A percentile compares a stretch with the other conserved stretches of the same genome.
Conservation (phyloP, 1,284 basidiomycete species). For the Ceratobasidium sp. region DNA sequence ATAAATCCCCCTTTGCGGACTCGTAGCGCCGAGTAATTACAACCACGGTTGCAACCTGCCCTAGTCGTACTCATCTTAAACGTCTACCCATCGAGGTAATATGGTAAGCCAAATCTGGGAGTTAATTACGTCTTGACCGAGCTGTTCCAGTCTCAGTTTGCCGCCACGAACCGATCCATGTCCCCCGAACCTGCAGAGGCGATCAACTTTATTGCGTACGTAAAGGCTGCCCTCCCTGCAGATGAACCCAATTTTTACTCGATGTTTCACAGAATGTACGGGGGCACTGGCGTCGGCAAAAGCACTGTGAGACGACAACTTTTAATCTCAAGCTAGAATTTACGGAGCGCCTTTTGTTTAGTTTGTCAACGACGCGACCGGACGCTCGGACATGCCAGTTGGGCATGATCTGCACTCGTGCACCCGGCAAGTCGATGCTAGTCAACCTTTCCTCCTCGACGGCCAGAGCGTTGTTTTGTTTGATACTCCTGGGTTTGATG, state of each 20-base stretch:
- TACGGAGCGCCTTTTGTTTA: background rate
- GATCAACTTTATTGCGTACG: conserved; percentile 29
- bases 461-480: conserved; percentile 49
- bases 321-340: background rate
- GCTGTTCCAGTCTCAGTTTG: background rate
- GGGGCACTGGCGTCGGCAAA: conserved; percentile 35
- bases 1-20: background rate
- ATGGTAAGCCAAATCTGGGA: background rate
- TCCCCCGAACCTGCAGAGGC: background rate
- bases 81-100: too few relatives aligned
- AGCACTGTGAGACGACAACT: conserved; percentile 1
- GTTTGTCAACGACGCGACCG: conserved; percentile 48
- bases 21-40: background rate
- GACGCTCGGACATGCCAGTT: conserved; percentile 42
- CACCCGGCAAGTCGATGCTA: conserved; percentile 21
- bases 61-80: background rate
- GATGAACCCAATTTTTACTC: background rate
- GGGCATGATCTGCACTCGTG: conserved; percentile 32
- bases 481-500: conserved; percentile 50
- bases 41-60: background rate
- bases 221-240: background rate
- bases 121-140: background rate
- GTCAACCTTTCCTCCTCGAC: conserved; percentile 46
- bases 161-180: conserved; percentile 13
- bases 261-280: conserved; percentile 17